Conservation (phyloP, 768 basidiomycete genomes). For the Polyporus arcularius region DNA sequence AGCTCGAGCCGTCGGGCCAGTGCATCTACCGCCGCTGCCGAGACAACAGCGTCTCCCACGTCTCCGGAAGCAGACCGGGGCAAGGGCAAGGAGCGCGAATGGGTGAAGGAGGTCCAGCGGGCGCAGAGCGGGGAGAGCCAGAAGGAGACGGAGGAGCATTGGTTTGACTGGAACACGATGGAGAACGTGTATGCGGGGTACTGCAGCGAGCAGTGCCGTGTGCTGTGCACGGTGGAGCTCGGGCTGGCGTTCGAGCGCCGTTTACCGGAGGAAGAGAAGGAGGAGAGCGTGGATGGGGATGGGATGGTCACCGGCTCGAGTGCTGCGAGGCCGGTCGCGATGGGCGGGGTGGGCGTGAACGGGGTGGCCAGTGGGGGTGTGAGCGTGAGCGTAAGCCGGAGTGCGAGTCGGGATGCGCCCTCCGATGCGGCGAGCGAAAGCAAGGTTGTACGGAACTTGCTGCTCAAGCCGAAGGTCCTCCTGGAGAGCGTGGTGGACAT, state of each 20-base stretch:
- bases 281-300: constrained; percentile 17
- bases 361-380: neutral
- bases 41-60: neutral
- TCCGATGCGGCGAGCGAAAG: neutral
- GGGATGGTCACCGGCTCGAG: constrained; percentile 4
- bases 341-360: constrained; percentile 2
- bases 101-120: constrained; percentile 16
- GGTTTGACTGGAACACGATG: constrained; percentile 30
- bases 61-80: neutral
- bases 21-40: neutral
- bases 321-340: constrained; percentile 1
- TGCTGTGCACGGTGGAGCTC: constrained; percentile 33
- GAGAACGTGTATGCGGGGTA: constrained; percentile 28
- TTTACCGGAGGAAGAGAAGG: constrained; percentile 17
- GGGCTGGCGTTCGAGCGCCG: constrained; percentile 26
- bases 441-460: constrained; percentile 20
- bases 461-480: constrained; percentile 32
- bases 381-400: constrained; percentile 3
- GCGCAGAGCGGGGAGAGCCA: neutral
- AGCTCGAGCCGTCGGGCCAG: neutral
- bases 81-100: constrained; percentile 19
- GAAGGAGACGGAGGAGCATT: constrained; percentile 1
- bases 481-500: constrained; percentile 28
- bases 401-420: neutral
- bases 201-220: constrained; percentile 21